These are phyloP conservation scores for Ceratorhiza oryzae-sativae DNA, from an alignment of 1,284 basidiomycete genomes.

Conservation along the genomic window DNA sequence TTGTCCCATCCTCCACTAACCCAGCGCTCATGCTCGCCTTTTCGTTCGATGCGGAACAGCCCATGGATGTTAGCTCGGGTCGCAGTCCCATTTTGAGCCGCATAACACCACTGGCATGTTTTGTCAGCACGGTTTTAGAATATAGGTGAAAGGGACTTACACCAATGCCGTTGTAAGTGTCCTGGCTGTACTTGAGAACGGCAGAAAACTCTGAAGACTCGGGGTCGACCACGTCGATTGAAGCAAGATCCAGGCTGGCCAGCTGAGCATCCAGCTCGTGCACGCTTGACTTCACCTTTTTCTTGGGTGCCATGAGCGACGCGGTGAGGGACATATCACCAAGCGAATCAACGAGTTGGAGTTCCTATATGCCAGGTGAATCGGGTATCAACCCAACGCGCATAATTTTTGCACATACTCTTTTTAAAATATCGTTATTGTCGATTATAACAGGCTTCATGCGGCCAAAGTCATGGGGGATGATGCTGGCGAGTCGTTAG, in stretches of 20 bases:
- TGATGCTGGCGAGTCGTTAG: conserved; percentile 36
- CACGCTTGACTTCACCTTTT: conserved; percentile 67
- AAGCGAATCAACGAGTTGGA: conserved; percentile 70
- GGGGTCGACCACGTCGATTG: conserved; percentile 60
- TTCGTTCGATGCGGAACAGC: conserved; percentile 47
- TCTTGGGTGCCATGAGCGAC: conserved; percentile 32
- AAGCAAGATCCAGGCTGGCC: conserved; percentile 60
- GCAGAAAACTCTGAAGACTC: conserved; percentile 59
- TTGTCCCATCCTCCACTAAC: conserved; percentile 57
- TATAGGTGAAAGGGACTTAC: conserved; percentile 28
- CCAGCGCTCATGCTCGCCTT: conserved; percentile 62
- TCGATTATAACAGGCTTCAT: conserved; percentile 42
- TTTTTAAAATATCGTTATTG: conserved; percentile 35
- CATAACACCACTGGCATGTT: conserved; percentile 2
- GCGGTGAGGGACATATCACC: conserved; percentile 48
- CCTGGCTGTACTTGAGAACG: conserved; percentile 60
- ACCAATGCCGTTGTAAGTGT: conserved; percentile 58
- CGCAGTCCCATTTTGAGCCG: conserved; percentile 45
- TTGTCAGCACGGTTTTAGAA: too few species aligned
- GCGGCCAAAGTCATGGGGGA: conserved; percentile 44
- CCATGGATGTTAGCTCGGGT: conserved; percentile 28
- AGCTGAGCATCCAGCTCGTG: conserved; percentile 68
- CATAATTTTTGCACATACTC: conserved; percentile 3
- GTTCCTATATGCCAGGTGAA: conserved; percentile 54
- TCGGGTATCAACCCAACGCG: not conserved